Percentiles rank a stretch among this genome's conserved stretches.
phyloP scores from a whole-genome alignment of 306 rosid species.

The Dryas alaskensis region DNA sequence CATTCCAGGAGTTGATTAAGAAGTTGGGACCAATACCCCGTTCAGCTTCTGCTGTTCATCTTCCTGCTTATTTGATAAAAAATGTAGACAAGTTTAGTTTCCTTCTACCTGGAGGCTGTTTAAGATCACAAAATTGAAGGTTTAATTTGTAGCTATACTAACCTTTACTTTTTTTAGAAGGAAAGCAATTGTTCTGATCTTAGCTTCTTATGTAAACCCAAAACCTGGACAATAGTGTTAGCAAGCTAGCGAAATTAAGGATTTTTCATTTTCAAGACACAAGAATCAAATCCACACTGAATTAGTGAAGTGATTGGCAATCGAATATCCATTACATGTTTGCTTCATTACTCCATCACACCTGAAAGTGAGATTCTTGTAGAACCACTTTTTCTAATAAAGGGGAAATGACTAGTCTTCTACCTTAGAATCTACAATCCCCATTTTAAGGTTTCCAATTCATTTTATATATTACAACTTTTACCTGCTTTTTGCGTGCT shows the following conservation, averaged over 20 bases:
- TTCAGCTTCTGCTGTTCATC: slow-evolving; percentile 82
- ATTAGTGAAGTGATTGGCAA: neutral
- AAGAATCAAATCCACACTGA: neutral
- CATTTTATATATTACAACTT: neutral
- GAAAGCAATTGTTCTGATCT: neutral
- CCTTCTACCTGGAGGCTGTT: slow-evolving; percentile 95
- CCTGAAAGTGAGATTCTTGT: slow-evolving; percentile 1
- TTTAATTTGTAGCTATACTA: slow-evolving; percentile 1
- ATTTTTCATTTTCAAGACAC: too few relatives aligned
- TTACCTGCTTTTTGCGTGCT: too few relatives aligned
- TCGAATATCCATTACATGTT: neutral
- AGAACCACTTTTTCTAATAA: neutral
- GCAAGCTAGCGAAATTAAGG: too few relatives aligned
- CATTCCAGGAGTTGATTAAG: slow-evolving; percentile 68
- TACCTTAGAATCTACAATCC: neutral
- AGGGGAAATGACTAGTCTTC: neutral
- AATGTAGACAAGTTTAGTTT: slow-evolving; percentile 72
- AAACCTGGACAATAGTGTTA: neutral
- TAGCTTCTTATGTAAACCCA: neutral
- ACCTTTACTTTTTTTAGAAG: neutral
- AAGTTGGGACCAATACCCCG: slow-evolving; percentile 84
- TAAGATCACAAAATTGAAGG: slow-evolving; percentile 40
- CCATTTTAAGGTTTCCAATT: neutral
- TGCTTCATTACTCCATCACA: neutral
- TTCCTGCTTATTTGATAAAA: slow-evolving; percentile 73